Evolutionary conservation across 2,329 filamentous ascomycete genomes (phyloP).

Genomic region (Colletotrichum kahawae): DNA sequence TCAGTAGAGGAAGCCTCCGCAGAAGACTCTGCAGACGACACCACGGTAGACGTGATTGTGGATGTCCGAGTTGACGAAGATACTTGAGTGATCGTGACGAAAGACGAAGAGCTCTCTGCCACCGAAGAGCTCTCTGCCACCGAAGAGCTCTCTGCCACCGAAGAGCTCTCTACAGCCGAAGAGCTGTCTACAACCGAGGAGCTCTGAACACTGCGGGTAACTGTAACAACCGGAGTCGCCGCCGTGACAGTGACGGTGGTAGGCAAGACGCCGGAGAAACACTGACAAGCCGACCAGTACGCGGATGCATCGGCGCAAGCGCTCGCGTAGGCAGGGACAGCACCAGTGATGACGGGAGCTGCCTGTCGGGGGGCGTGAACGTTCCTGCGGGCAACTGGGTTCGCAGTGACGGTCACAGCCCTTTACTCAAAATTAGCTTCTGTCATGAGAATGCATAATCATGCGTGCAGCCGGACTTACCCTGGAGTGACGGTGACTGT

Average conservation of each 20-base stretch:
- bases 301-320: conserved; percentile 9
- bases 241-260: conserved; percentile 21
- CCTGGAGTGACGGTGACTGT: conserved; percentile 12
- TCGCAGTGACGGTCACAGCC: background rate
- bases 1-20: background rate
- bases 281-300: conserved; percentile 27
- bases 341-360: background rate
- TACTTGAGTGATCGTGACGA: background rate
- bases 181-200: background rate
- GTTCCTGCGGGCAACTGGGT: background rate
- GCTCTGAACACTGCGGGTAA: background rate
- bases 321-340: conserved; percentile 21
- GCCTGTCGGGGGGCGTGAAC: conserved; percentile 1
- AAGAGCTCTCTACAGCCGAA: background rate
- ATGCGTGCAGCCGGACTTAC: background rate
- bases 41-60: background rate
- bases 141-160: background rate
- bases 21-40: background rate
- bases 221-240: background rate
- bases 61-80: background rate
- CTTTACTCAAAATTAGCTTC: background rate
- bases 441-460: background rate
- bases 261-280: conserved; percentile 20
- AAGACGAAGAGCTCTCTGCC: background rate
- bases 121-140: background rate